Evolutionary conservation across 495 filamentous ascomycete species (phyloP), one percentile per base, ranked within the genome.

Genomic region (Podospora bellae-mahoneyi): DNA sequence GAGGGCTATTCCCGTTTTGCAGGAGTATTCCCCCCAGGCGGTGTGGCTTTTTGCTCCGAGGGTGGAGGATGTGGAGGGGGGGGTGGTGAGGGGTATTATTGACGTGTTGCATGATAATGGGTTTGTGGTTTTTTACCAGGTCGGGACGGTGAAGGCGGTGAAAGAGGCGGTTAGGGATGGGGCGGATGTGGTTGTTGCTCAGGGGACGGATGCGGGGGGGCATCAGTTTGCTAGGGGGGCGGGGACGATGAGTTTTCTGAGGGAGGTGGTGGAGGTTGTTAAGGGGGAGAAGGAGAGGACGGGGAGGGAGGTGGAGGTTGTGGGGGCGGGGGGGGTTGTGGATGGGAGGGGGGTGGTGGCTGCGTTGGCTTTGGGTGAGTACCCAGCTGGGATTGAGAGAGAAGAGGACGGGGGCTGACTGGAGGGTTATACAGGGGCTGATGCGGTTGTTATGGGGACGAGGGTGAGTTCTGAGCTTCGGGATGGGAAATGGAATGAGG

Each of bases 41-140:
- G 83, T 87, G 4, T 95, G 92, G 91, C 79, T 95, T n/a, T 94
- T 88, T 67, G 90, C 90, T 0, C 87, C 89, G 0, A 73, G 78
- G 7, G 70, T 76, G 1, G 79, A 85, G 5, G 76, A 85, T 18
- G 77, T 82, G 13, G 53, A 44, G 10, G 15, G 2, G 2, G 20
- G 23, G 15, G 23, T 53, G 28, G 5, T 68, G 0, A 30, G n/a
- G 4, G 2, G 2, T 9, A 61, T 64, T 15, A 44, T 70, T 0
- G 58, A 48, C 16, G 61, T 13, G 3, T 53, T 81, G 13, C 72
- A 71, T 20, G 60, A 66, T 1, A 56, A 61, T 1, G 83, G 87
- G 54, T 67, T 70, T 9, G 27, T 67, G 13, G 69, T 71, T 80
- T 9, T 83, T 83, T 66, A 90, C 30, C 91, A 93, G 68, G 82